Evolutionary conservation across 208 protist species (phyloP), one percentile per base, ranked within the genome.

Genomic region (Phytomonas sp.): DNA sequence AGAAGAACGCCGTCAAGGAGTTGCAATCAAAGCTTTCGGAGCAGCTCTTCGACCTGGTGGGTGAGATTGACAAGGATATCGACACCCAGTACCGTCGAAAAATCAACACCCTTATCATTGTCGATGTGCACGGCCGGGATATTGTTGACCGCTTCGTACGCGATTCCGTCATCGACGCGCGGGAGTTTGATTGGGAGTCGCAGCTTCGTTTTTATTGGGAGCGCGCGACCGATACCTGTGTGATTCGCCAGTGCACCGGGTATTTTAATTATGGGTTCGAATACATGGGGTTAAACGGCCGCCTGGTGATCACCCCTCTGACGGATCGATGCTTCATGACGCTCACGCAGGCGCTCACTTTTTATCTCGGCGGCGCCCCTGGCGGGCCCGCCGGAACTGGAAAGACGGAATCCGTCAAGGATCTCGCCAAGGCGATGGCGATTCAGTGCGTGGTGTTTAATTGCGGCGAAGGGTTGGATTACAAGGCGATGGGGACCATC

Each of bases 251-350:
- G 86, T 99, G 98, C 82, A 99, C 97, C 20, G 98, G 97, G 66
- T 65, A 75, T 29, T 99, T 99, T 77, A 78, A 88, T 59, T 99
- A 98, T 82, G 98, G 97, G 60, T 99, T 99, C 79, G 98, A 99
- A 84, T 99, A 99, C 84, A 99, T 99, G 95, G 98, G 98, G 32
- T 85, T 99, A n/a, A 98, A 98, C 72, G 98, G 97, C 34, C 88
- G 98, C 31, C 94, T 99, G 29, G 98, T 99, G 66, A 99, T 99
- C 78, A 99, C 98, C 8, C 98, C 98, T 56, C 87, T 99, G 67
- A 99, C 98, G 23, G 98, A 99, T 71, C 87, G 98, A 60, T 99
- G 97, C 87, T 99, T 99, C 82, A 99, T 99, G 95, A 99, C 98
- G 43, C 79, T 99, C 34, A 99, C 98, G 5, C 98, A 99, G 85